Evolutionary conservation across 495 filamentous ascomycete genomes (phyloP).

Genomic region (Lasiosphaeria ovina): DNA sequence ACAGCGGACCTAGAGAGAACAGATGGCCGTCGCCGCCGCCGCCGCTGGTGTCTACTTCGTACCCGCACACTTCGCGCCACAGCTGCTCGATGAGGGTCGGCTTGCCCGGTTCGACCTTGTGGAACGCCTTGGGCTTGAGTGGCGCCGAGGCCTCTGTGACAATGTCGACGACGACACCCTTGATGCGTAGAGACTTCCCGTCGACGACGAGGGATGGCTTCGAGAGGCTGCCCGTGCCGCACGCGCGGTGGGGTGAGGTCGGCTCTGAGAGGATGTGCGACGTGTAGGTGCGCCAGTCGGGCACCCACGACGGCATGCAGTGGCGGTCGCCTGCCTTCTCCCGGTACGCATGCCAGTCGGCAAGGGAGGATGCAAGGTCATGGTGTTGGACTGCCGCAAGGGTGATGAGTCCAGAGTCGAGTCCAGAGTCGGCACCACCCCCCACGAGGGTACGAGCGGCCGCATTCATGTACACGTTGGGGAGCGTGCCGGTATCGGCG

Average conservation of each 20-base stretch:
- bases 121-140: constrained; percentile 1
- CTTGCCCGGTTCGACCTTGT: neutral
- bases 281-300: constrained; percentile 19
- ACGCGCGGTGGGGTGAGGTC: constrained; percentile 4
- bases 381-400: neutral
- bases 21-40: neutral
- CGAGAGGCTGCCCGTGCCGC: constrained; percentile 11
- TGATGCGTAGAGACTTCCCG: neutral
- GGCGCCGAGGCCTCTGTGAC: neutral
- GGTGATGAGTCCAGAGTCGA: neutral
- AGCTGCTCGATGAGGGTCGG: neutral
- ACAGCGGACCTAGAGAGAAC: neutral
- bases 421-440: neutral
- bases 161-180: neutral
- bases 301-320: constrained; percentile 19
- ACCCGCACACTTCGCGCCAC: neutral
- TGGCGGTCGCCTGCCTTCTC: neutral
- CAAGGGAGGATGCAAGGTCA: neutral
- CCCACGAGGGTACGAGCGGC: neutral
- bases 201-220: constrained; percentile 1
- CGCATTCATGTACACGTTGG: neutral
- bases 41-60: too few species aligned
- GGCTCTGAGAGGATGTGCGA: constrained; percentile 13
- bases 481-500: neutral
- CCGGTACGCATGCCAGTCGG: neutral